phyloP scores from a whole-genome alignment of 495 filamentous ascomycete genomes.

The Trichocladium uniseriatum region DNA sequence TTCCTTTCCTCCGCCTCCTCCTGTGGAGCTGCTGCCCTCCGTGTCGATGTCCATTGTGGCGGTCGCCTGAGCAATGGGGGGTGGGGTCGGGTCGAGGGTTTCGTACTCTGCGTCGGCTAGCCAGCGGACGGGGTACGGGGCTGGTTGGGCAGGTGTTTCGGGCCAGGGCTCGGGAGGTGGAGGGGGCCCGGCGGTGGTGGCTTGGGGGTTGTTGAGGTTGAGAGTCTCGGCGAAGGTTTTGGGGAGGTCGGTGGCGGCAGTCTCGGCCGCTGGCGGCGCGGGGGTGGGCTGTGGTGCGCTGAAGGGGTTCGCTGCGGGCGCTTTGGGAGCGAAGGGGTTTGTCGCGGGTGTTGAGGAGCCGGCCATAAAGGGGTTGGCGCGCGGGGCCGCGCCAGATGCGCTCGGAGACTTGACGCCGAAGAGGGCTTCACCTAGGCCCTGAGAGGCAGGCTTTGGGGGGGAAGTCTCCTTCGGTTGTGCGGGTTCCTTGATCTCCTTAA shows the following conservation, averaged over 20 bases:
- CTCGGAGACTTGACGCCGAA: conserved; percentile 41
- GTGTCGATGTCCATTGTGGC: conserved; percentile 50
- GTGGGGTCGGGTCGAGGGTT: conserved; percentile 51
- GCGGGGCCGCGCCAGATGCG: conserved; percentile 18
- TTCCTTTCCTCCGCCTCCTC: conserved; percentile 48
- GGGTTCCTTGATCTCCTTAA: conserved; percentile 7
- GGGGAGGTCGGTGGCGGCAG: conserved; percentile 39
- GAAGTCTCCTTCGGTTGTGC: conserved; percentile 12
- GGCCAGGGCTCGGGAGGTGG: conserved; percentile 67
- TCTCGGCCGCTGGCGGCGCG: conserved; percentile 13
- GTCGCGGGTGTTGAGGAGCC: conserved; percentile 22
- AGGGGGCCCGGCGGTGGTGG: conserved; percentile 29
- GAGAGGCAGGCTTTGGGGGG: conserved; percentile 10
- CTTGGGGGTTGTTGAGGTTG: conserved; percentile 37
- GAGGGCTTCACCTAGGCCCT: conserved; percentile 44
- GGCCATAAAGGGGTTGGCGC: conserved; percentile 41
- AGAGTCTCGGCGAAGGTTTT: conserved; percentile 61
- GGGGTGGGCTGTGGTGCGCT: conserved; percentile 8
- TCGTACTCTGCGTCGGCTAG: conserved; percentile 88
- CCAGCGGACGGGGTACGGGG: conserved; percentile 64
- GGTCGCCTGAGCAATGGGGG: conserved; percentile 35
- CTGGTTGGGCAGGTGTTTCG: conserved; percentile 48
- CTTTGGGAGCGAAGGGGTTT: conserved; percentile 30
- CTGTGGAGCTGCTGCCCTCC: conserved; percentile 9
- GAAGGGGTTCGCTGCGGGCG: conserved; percentile 30